These are phyloP conservation scores for Amborella trichopoda DNA, from an alignment of 164 flowering plant species.

Conservation along the genomic window DNA sequence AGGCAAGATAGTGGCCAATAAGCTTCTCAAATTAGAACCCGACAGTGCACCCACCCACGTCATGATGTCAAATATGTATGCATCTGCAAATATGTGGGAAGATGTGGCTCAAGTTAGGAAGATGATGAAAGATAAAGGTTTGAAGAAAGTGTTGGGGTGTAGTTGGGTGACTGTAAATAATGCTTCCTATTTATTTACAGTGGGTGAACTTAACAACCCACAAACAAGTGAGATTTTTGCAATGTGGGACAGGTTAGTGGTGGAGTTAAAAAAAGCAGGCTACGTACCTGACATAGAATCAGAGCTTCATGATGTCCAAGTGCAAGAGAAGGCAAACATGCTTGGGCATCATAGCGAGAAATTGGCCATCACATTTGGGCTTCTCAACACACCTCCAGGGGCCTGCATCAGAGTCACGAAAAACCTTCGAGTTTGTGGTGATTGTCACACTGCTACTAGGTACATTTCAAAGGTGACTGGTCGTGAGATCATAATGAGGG, in stretches of 20 bases:
- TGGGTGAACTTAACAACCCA: constrained; percentile 33
- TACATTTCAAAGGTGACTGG: constrained; percentile 28
- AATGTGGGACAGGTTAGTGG: constrained; percentile 27
- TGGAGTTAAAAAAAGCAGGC: constrained; percentile 13
- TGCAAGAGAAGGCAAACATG: constrained; percentile 30
- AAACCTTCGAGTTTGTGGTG: constrained; percentile 38
- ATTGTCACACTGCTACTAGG: constrained; percentile 39
- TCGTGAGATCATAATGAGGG: constrained; percentile 38
- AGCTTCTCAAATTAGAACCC: constrained; percentile 35
- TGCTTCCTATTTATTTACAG: constrained; percentile 21
- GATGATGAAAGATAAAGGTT: constrained; percentile 40
- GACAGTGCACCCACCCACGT: constrained; percentile 26
- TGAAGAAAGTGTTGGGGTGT: constrained; percentile 41
- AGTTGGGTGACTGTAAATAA: constrained; percentile 50
- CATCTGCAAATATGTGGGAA: constrained; percentile 35
- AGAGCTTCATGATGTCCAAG: constrained; percentile 39
- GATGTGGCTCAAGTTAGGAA: constrained; percentile 44
- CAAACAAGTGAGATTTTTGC: constrained; percentile 18
- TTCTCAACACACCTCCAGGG: constrained; percentile 24
- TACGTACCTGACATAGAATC: constrained; percentile 19
- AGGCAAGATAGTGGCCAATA: constrained; percentile 34
- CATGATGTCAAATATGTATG: constrained; percentile 36
- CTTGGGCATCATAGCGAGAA: constrained; percentile 47
- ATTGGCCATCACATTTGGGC: constrained; percentile 30
- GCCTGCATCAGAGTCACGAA: constrained; percentile 31